Evolutionary conservation across 768 basidiomycete species (phyloP).

Genomic region (Mrakia frigida): DNA sequence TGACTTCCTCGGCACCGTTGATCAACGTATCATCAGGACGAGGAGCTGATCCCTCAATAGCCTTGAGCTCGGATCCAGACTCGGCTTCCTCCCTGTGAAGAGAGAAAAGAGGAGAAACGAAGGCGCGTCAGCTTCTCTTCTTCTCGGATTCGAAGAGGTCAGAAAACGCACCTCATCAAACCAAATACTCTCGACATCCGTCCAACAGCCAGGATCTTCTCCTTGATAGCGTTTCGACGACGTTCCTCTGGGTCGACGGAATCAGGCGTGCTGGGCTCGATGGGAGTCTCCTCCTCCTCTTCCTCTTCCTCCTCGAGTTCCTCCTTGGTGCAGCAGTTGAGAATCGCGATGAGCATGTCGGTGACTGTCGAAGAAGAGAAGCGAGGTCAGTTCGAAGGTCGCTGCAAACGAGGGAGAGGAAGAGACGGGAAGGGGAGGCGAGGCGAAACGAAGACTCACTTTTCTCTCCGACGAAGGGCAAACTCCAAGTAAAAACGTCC

Average conservation of each 20-base stretch:
- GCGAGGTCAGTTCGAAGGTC: not conserved
- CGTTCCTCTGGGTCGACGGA: conserved; percentile 48
- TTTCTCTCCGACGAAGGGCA: conserved; percentile 97
- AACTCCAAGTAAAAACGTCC: conserved; percentile 98
- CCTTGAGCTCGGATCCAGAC: conserved; percentile 93
- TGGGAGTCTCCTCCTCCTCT: conserved; percentile 45
- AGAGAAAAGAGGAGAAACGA: too few species aligned
- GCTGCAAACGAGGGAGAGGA: not conserved
- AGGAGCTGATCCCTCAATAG: conserved; percentile 62
- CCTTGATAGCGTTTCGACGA: conserved; percentile 87
- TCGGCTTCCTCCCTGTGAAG: conserved; percentile 80
- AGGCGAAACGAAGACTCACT: conserved; percentile 52
- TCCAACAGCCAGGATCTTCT: conserved; percentile 96
- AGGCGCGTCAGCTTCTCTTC: too few species aligned
- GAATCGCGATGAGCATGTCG: conserved; percentile 95
- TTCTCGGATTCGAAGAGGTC: too few species aligned
- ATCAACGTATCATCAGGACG: conserved; percentile 79
- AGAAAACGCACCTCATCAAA: conserved; percentile 54
- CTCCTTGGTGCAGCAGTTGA: conserved; percentile 92
- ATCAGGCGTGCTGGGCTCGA: conserved; percentile 29
- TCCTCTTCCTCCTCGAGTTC: conserved; percentile 82
- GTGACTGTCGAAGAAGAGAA: conserved; percentile 58
- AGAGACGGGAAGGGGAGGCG: not conserved
- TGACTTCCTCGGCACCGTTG: conserved; percentile 87
- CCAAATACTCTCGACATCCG: conserved; percentile 95